Evolutionary conservation across 108 stramenopile genomes (phyloP).

Genomic region (Cyclotella distinguenda): DNA sequence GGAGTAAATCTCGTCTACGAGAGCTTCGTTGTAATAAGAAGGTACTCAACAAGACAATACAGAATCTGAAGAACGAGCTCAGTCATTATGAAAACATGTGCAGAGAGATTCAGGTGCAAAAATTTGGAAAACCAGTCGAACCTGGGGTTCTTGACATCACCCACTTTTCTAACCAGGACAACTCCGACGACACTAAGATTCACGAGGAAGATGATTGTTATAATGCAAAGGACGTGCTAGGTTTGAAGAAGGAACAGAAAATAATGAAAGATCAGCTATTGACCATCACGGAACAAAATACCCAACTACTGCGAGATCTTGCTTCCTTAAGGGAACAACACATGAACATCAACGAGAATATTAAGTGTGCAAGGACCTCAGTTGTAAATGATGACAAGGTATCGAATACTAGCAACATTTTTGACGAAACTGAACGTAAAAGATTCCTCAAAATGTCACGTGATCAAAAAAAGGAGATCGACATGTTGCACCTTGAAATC

Average conservation of each 20-base stretch:
- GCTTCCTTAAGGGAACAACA: constrained; percentile 20
- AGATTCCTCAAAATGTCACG: constrained; percentile 2
- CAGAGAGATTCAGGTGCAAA: not conserved
- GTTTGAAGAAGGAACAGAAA: constrained; percentile 13
- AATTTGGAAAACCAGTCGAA: constrained; percentile 2
- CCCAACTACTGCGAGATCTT: constrained; percentile 28
- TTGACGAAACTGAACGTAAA: constrained; percentile 9
- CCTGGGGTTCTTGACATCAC: constrained; percentile 2
- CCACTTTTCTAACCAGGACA: not conserved
- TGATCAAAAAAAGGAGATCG: constrained; percentile 18
- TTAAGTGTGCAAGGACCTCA: constrained; percentile 13
- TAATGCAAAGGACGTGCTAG: constrained; percentile 1
- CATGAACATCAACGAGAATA: constrained; percentile 13
- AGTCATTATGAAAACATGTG: not conserved
- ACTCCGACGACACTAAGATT: not conserved
- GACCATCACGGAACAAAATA: constrained; percentile 29
- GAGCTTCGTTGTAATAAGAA: not conserved
- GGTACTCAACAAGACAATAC: not conserved
- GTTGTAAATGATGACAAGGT: not conserved
- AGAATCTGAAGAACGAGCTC: constrained; percentile 3
- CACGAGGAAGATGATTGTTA: not conserved
- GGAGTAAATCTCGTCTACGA: not conserved
- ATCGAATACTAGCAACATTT: not conserved
- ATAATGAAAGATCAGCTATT: constrained; percentile 16
- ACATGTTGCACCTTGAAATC: constrained; percentile 23